Evolutionary conservation across 768 basidiomycete genomes (phyloP).

Genomic region (Sarcomyxa edulis): DNA sequence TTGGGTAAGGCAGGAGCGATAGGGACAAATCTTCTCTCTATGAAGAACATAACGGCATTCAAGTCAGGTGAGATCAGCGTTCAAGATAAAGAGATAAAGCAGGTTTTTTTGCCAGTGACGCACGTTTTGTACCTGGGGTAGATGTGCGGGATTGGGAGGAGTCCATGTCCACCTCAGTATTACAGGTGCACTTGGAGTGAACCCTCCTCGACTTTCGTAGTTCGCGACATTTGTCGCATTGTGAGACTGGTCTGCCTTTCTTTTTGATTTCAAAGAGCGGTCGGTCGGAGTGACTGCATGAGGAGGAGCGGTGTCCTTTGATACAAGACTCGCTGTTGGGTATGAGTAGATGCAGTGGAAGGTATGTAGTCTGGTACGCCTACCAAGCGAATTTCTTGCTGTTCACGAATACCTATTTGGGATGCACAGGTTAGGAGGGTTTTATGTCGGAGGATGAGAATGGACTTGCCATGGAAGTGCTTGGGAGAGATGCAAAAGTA

Average conservation of each 20-base stretch:
- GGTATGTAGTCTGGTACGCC: constrained; percentile 10
- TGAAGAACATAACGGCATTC: constrained; percentile 2
- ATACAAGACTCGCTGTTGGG: constrained; percentile 79
- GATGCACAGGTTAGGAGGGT: too few relatives aligned
- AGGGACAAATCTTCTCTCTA: constrained; percentile 66
- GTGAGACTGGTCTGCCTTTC: constrained; percentile 88
- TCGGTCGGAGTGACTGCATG: constrained; percentile 80
- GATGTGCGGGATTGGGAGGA: too few relatives aligned
- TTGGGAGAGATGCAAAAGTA: too few relatives aligned
- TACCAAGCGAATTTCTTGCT: constrained; percentile 77
- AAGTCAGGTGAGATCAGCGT: constrained; percentile 2
- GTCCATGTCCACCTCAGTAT: too few relatives aligned
- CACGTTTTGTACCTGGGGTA: constrained; percentile 17
- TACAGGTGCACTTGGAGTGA: constrained; percentile 80
- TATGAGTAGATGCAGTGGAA: background rate
- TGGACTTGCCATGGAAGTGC: too few relatives aligned
- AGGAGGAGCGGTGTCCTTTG: constrained; percentile 90
- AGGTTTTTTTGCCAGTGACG: constrained; percentile 5
- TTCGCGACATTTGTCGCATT: constrained; percentile 82
- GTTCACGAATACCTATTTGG: constrained; percentile 66
- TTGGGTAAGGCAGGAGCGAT: constrained; percentile 70
- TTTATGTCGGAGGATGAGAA: too few relatives aligned
- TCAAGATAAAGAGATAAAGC: background rate
- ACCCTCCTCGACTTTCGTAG: constrained; percentile 74
- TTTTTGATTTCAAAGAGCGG: constrained; percentile 93